A percentile compares a stretch with the other conserved stretches of the same genome.
phyloP scores from a whole-genome alignment of 2,329 filamentous ascomycete species.

The Orbilia brochopaga region DNA sequence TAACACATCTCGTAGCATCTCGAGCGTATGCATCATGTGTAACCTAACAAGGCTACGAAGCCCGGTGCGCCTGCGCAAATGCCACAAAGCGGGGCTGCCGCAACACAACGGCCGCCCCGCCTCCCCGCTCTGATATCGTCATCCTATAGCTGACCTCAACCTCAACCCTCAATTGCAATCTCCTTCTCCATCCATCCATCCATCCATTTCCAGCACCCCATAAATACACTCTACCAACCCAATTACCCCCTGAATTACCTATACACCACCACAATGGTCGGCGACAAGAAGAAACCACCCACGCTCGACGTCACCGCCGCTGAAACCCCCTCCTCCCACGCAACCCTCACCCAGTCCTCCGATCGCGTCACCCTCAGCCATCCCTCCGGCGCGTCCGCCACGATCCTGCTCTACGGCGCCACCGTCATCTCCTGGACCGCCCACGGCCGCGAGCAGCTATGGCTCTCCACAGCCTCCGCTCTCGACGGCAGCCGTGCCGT shows the following conservation, averaged over 20 bases:
- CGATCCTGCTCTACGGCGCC: conserved; percentile 86
- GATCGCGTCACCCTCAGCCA: conserved; percentile 73
- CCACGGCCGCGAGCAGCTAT: conserved; percentile 64
- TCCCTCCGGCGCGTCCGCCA: conserved; percentile 83
- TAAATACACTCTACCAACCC: background rate
- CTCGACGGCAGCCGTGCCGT: conserved; percentile 84
- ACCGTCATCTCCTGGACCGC: conserved; percentile 95
- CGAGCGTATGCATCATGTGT: no score
- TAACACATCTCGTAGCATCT: no score
- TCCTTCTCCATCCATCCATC: background rate
- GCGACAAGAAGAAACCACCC: conserved; percentile 31
- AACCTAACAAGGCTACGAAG: no score
- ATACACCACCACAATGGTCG: conserved; percentile 17
- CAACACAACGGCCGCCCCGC: background rate
- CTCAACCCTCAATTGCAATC: background rate
- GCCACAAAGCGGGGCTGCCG: background rate
- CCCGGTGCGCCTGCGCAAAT: no score
- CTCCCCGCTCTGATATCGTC: background rate
- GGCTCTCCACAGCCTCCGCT: conserved; percentile 31
- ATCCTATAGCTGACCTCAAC: background rate
- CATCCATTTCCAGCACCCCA: background rate
- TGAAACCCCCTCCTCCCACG: conserved; percentile 14
- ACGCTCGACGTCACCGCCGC: conserved; percentile 12
- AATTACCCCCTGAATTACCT: conserved; percentile 7
- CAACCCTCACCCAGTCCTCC: conserved; percentile 63